Base-by-base conservation (phyloP, 2,329 filamentous ascomycete species). In the Aspergillus aculeatinus region DNA sequence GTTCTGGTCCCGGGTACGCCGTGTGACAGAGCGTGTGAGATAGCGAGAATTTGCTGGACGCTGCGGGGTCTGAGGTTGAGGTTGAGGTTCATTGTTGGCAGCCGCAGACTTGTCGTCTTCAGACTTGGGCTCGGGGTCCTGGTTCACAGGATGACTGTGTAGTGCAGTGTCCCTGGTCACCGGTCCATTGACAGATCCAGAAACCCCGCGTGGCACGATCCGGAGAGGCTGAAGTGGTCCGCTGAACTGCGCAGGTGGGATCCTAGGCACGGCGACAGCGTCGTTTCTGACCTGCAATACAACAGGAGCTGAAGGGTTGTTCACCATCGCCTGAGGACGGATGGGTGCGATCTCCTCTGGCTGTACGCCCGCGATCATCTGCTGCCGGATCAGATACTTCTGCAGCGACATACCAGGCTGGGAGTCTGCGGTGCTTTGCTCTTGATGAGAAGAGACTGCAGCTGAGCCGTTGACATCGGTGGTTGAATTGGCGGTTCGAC, bases 291-390 rank as follows among this genome's bases (percentile, higher is more conserved):
- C 60, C 47, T 64, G 68, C 14, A 71, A 21, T 33, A 71, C 19
- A 4, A 56, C 48, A 2, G 67, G 63, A 16, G 49, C 48, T n/a
- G 51, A 33, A 29, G 57, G 51, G 16, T 5, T 33, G 44, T 50
- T 61, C 35, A 49, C 47, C 25, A 50, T 49, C 5, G 11, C 33
- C n/a, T 51, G 31, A 33, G 14, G 48, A 29, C 29, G 51, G 58
- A 73, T 70, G 4, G 58, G 55, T 29, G 70, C 59, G 29, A 74
- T 47, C 9, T 68, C 21, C 5, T 70, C 56, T 4, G 60, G 64
- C 1, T 63, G 55, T 27, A 75, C 66, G 4, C 73, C 73, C 10
- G 65, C 71, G 10, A 72, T 19, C 6, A 68, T 51, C 55, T 75
- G 73, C 56, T 71, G 67, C 5, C 67, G 67, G 47, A 74, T 62